These are phyloP conservation scores for Rhypophila decipiens DNA, from an alignment of 495 filamentous ascomycete genomes.

Conservation along the genomic window DNA sequence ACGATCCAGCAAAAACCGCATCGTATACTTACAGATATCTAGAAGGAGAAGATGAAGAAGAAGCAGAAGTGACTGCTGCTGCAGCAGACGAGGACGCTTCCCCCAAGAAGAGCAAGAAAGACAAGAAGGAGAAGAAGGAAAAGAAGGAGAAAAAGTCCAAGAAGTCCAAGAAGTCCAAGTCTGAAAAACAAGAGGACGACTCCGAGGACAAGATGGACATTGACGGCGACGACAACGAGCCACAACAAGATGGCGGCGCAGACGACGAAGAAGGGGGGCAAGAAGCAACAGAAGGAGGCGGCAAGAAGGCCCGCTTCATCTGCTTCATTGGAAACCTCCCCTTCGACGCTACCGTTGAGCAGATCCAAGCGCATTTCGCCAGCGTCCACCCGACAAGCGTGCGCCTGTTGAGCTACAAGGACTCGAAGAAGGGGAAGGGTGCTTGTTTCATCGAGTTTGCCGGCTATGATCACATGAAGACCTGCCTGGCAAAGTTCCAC, in stretches of 20 bases:
- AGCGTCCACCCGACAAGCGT: slow-evolving; percentile 65
- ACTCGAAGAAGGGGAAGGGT: slow-evolving; percentile 67
- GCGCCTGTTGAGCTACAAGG: slow-evolving; percentile 68
- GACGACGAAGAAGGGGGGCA: slow-evolving; percentile 9
- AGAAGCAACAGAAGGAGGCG: background rate
- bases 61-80: too few relatives aligned
- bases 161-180: slow-evolving; percentile 34
- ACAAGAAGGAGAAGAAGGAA: slow-evolving; percentile 14
- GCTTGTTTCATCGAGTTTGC: slow-evolving; percentile 93
- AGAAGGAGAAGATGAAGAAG: slow-evolving; percentile 40
- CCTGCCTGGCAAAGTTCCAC: slow-evolving; percentile 81
- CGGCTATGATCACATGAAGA: slow-evolving; percentile 86
- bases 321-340: slow-evolving; percentile 91
- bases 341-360: slow-evolving; percentile 64
- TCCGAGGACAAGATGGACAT: slow-evolving; percentile 12
- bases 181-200: background rate
- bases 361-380: slow-evolving; percentile 68
- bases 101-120: slow-evolving; percentile 13
- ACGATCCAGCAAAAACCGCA: too few relatives aligned
- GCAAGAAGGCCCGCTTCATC: slow-evolving; percentile 64
- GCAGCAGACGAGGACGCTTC: slow-evolving; percentile 32
- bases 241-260: background rate
- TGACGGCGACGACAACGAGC: slow-evolving; percentile 12
- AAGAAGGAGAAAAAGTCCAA: slow-evolving; percentile 25
- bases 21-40: too few relatives aligned